phyloP scores from a whole-genome alignment of 768 basidiomycete genomes.

The Lactarius evosmus region DNA sequence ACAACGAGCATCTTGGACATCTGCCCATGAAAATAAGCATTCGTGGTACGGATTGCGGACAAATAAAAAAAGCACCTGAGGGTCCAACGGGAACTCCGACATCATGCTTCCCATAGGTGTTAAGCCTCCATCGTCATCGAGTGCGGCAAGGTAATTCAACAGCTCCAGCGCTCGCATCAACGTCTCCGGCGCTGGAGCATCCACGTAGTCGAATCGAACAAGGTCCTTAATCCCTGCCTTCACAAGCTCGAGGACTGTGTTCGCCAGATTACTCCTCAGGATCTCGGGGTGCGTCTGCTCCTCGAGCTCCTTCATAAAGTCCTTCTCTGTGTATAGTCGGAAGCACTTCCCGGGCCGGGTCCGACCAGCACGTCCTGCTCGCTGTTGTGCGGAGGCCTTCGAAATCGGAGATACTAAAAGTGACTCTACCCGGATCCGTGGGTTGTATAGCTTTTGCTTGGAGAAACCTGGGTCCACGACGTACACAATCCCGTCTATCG shows the following conservation, averaged over 20 bases:
- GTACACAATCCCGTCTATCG: conserved; percentile 99
- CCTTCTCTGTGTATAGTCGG: conserved; percentile 93
- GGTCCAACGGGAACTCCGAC: conserved; percentile 99
- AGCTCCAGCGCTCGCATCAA: conserved; percentile 95
- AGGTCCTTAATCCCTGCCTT: conserved; percentile 96
- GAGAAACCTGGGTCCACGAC: conserved; percentile 97
- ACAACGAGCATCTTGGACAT: conserved; percentile 91
- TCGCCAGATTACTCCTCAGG: conserved; percentile 87
- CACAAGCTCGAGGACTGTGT: conserved; percentile 88
- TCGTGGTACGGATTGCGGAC: neutral
- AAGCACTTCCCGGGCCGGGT: conserved; percentile 98
- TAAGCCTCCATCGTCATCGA: conserved; percentile 92
- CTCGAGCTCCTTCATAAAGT: conserved; percentile 93
- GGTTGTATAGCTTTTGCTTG: conserved; percentile 98
- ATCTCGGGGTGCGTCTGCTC: conserved; percentile 99
- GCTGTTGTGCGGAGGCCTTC: conserved; percentile 93
- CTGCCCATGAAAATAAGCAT: conserved; percentile 35
- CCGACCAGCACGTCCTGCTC: conserved; percentile 94
- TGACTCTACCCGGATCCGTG: conserved; percentile 92
- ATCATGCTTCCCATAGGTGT: conserved; percentile 85
- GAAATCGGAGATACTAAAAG: conserved; percentile 93
- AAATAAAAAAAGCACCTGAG: conserved; percentile 55
- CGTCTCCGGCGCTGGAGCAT: conserved; percentile 93
- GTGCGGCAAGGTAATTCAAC: conserved; percentile 85
- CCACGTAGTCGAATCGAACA: conserved; percentile 84